These are phyloP conservation scores for Ampelomyces quisqualis DNA, from an alignment of 2,329 filamentous ascomycete genomes.

Conservation along the genomic window DNA sequence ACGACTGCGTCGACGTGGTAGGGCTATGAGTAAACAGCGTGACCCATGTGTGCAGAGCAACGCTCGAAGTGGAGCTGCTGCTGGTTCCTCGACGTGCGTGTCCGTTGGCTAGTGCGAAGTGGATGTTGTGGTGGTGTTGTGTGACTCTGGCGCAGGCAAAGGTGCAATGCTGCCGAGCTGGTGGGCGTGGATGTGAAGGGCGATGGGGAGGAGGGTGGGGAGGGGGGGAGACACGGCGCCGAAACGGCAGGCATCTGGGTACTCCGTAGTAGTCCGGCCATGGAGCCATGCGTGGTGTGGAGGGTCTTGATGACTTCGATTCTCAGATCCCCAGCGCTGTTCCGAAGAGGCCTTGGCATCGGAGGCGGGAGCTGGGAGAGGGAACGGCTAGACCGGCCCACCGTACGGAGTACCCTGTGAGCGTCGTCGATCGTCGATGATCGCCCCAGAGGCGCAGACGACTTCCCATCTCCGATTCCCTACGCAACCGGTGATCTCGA, in stretches of 20 bases:
- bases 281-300: constrained; percentile 19
- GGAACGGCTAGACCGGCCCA: constrained; percentile 7
- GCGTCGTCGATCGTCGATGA: constrained; percentile 18
- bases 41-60: constrained; percentile 16
- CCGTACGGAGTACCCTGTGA: constrained; percentile 5
- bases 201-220: constrained; percentile 1
- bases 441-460: constrained; percentile 7
- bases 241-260: constrained; percentile 8
- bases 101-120: too few species aligned
- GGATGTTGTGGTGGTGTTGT: not conserved
- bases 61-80: constrained; percentile 1
- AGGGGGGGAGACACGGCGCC: constrained; percentile 5
- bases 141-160: not conserved
- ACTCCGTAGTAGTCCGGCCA: constrained; percentile 1
- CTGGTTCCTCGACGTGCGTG: not conserved
- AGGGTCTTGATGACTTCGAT: constrained; percentile 16
- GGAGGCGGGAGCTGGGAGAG: constrained; percentile 9
- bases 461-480: not conserved
- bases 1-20: constrained; percentile 2
- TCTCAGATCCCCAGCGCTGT: constrained; percentile 17
- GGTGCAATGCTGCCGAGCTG: not conserved
- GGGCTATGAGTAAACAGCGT: constrained; percentile 14
- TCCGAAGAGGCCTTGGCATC: constrained; percentile 14
- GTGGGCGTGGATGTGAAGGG: constrained; percentile 4
- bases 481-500: constrained; percentile 10